Conservation (phyloP, 371 early-diverging fungal species). For the Mortierella sp. region DNA sequence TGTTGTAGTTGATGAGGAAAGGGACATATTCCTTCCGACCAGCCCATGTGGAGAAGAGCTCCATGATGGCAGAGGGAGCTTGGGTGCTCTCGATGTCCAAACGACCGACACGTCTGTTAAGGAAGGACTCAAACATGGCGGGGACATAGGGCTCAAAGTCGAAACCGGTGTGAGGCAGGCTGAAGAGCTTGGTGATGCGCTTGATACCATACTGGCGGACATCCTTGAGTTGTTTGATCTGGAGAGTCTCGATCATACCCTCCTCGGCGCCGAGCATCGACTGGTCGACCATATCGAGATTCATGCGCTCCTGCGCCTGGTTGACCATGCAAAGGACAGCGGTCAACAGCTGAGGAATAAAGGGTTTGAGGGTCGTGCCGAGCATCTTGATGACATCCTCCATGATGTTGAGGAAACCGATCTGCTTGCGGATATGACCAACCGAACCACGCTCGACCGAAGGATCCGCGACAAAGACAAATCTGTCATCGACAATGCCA, state of each 20-base stretch:
- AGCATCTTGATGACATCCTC: slow-evolving; percentile 90
- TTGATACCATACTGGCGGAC: slow-evolving; percentile 81
- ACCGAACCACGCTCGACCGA: slow-evolving; percentile 54
- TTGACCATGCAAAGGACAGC: slow-evolving; percentile 80
- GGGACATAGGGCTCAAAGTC: slow-evolving; percentile 83
- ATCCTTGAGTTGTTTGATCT: slow-evolving; percentile 67
- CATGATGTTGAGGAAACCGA: slow-evolving; percentile 84
- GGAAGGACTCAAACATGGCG: slow-evolving; percentile 78
- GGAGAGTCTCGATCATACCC: slow-evolving; percentile 37
- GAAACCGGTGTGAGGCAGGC: slow-evolving; percentile 72
- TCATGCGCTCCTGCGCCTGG: slow-evolving; percentile 62
- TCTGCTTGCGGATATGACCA: slow-evolving; percentile 75
- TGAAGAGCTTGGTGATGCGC: slow-evolving; percentile 85
- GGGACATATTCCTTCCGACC: slow-evolving; percentile 69
- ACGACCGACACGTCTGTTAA: slow-evolving; percentile 79
- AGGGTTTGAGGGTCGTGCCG: slow-evolving; percentile 77
- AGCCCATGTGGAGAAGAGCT: slow-evolving; percentile 87
- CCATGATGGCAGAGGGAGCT: slow-evolving; percentile 82
- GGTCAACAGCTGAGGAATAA: slow-evolving; percentile 76
- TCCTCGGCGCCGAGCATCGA: slow-evolving; percentile 51
- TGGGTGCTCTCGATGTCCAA: slow-evolving; percentile 89
- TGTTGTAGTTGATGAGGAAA: slow-evolving; percentile 77
- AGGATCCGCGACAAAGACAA: slow-evolving; percentile 34
- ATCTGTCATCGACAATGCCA: slow-evolving; percentile 17
- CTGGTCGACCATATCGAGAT: slow-evolving; percentile 55